Evolutionary conservation across 208 protist genomes (phyloP).

Genomic region (Phytomonas francai): DNA sequence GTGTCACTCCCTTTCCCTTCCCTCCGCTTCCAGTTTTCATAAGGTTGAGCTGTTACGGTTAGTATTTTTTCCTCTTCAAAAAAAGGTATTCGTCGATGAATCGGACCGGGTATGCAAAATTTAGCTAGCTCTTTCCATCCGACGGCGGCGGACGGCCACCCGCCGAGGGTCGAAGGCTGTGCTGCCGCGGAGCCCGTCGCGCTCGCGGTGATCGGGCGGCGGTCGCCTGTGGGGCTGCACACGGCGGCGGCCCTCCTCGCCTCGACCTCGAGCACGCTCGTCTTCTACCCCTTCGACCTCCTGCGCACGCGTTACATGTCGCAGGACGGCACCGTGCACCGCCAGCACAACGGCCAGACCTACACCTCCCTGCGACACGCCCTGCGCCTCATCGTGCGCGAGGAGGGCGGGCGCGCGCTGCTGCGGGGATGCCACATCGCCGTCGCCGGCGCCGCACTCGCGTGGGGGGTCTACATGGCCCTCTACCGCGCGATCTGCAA

Average conservation of each 20-base stretch:
- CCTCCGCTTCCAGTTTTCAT: no score
- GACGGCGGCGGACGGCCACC: no score
- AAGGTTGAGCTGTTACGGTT: no score
- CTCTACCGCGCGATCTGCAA: conserved; percentile 60
- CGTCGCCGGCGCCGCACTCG: conserved; percentile 26
- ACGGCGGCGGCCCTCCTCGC: conserved; percentile 60
- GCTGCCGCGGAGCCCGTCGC: conserved; percentile 6
- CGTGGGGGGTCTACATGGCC: conserved; percentile 70
- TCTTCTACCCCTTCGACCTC: conserved; percentile 89
- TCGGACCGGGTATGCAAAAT: no score
- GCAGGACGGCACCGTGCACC: conserved; percentile 42
- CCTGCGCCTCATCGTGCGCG: conserved; percentile 22
- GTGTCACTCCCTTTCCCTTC: no score
- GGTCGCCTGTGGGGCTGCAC: conserved; percentile 39
- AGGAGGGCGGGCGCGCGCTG: conserved; percentile 40
- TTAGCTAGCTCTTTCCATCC: no score
- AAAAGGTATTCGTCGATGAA: no score
- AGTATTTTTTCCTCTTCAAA: no score
- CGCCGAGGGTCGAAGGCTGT: neutral
- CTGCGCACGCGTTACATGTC: conserved; percentile 83
- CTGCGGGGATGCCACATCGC: conserved; percentile 47
- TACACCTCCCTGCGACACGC: conserved; percentile 32
- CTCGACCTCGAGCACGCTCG: conserved; percentile 51
- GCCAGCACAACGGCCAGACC: conserved; percentile 49
- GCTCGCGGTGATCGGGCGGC: conserved; percentile 27